A percentile compares a stretch with the other conserved stretches of the same genome.
These are phyloP conservation scores for Jatropha curcas DNA, from an alignment of 345 rosid species.

Conservation along the genomic window DNA sequence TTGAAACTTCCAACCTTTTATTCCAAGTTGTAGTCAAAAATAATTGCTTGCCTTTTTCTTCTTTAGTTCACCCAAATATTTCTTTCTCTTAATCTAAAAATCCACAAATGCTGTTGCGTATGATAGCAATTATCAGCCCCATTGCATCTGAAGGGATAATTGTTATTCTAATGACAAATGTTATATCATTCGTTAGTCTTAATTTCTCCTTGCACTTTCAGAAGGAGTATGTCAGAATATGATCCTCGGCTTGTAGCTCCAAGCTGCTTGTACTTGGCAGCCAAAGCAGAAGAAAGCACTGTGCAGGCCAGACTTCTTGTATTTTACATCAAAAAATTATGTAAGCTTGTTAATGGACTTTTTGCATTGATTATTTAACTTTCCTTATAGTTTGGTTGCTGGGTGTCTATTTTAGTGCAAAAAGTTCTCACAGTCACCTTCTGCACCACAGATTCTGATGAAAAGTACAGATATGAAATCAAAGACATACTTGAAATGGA, in stretches of 20 bases:
- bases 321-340: slow-evolving; percentile 64
- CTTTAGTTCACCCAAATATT: too few relatives aligned
- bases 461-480: slow-evolving; percentile 71
- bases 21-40: neutral
- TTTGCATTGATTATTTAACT: slow-evolving; percentile 1
- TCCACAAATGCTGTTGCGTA: too few relatives aligned
- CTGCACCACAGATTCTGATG: slow-evolving; percentile 67
- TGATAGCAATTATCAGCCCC: too few relatives aligned
- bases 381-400: slow-evolving; percentile 5
- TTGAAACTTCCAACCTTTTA: neutral
- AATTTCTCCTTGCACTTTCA: slow-evolving; percentile 33
- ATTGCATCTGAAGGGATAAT: neutral
- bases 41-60: neutral
- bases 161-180: neutral
- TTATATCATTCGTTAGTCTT: slow-evolving; percentile 15
- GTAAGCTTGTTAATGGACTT: slow-evolving; percentile 42
- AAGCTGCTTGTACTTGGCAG: slow-evolving; percentile 91
- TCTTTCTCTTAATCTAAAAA: too few relatives aligned
- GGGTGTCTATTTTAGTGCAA: slow-evolving; percentile 11
- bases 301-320: slow-evolving; percentile 78
- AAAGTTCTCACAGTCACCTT: slow-evolving; percentile 23
- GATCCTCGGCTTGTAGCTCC: slow-evolving; percentile 97
- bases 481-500: slow-evolving; percentile 97
- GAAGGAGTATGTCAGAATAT: slow-evolving; percentile 86
- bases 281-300: slow-evolving; percentile 98